Evolutionary conservation across 2,329 filamentous ascomycete genomes (phyloP), one percentile per base, ranked within the genome.

Genomic region (Cercospora beticola): DNA sequence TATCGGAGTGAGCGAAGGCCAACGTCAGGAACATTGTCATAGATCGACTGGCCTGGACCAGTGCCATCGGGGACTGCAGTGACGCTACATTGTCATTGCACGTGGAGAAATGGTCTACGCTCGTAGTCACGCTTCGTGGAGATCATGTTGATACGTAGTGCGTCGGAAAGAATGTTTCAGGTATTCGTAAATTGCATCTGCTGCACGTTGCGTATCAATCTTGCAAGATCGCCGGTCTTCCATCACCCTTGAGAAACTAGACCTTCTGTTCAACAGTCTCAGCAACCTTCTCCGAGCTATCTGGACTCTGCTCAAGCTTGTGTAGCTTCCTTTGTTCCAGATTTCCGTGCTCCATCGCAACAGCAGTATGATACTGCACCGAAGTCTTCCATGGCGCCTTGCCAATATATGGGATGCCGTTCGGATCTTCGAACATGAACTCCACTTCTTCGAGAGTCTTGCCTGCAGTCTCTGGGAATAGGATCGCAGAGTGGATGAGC

Each of bases 381-480:
- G 46, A 36, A 21, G 78, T 82, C 77, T 83, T 85, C 88, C 88
- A 90, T 2, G 88, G 85, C 1, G 85, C 85, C 0, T 82, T 75
- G 0, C 85, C 86, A 8, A 84, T 83, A 71, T 87, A 74, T 14
- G 66, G 67, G 58, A 76, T 73, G 4, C 76, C 75, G 18, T 76
- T 71, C 1, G 75, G 75, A 65, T 74, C 74, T 61, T 80, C 83
- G 76, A 93, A 93, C 71, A 93, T 88, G n/a, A 87, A 86, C 72
- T 92, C 90, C 78, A 92, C 89, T 76, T 93, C 90, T 76, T 94
- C 91, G 0, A 94, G 86, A 0, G 90, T 90, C 80, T 88, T 91
- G n/a, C 90, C 90, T 54, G 88, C 87, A 0, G 90, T 93, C 80
- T 92, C 86, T 0, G 89, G 89, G 72, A 87, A 88, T 6, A 84